Evolutionary conservation across 805 yeast genomes (phyloP).

Genomic region (Ascoidea tarda): DNA sequence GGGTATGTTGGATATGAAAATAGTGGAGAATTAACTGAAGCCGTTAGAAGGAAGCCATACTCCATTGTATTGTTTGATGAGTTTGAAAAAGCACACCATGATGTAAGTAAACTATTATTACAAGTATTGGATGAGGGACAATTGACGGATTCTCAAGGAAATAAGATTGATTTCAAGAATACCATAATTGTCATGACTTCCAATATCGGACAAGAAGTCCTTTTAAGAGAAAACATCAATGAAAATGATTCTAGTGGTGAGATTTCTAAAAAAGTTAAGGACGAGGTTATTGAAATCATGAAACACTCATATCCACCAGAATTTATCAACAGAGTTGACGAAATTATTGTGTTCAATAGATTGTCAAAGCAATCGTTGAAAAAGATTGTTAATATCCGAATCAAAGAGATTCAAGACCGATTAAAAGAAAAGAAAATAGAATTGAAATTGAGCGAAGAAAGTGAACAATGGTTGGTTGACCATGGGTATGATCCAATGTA

Average conservation of each 20-base stretch:
- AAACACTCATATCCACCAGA: conserved; percentile 80
- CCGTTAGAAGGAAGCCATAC: conserved; percentile 89
- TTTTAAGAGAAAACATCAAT: conserved; percentile 44
- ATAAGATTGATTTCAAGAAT: conserved; percentile 85
- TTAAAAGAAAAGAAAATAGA: conserved; percentile 65
- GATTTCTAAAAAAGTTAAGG: conserved; percentile 39
- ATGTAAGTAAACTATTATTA: conserved; percentile 75
- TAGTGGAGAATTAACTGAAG: conserved; percentile 93
- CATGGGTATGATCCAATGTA: conserved; percentile 84
- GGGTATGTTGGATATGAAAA: conserved; percentile 96
- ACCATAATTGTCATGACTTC: conserved; percentile 95
- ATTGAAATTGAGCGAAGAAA: conserved; percentile 35
- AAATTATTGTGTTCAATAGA: conserved; percentile 85
- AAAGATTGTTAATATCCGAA: conserved; percentile 73
- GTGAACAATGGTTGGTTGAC: conserved; percentile 67
- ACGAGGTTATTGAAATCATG: conserved; percentile 52
- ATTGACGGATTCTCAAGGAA: conserved; percentile 90
- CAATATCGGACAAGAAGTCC: conserved; percentile 86
- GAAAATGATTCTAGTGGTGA: conserved; percentile 41
- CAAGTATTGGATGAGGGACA: conserved; percentile 95
- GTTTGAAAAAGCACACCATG: conserved; percentile 94
- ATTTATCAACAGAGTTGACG: conserved; percentile 88
- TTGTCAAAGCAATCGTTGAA: conserved; percentile 63
- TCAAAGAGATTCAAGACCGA: conserved; percentile 69
- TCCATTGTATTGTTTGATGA: conserved; percentile 90